Conservation (phyloP, 2,329 filamentous ascomycete genomes). For the Diaporthe sp. region DNA sequence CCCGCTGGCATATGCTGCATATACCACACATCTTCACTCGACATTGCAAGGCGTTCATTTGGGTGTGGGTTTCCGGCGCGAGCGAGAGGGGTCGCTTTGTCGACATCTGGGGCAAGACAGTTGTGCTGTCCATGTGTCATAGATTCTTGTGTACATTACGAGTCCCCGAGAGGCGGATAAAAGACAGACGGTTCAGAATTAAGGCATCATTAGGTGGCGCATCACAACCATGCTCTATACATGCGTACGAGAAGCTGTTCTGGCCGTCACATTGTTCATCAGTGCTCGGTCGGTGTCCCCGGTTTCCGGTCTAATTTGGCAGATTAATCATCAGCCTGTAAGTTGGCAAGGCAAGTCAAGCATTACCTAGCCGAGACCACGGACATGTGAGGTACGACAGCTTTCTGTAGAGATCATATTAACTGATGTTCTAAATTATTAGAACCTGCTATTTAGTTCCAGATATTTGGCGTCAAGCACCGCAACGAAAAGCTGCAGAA, state of each 20-base stretch:
- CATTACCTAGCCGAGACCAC: not conserved
- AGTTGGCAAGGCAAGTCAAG: not conserved
- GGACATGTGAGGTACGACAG: too few relatives aligned
- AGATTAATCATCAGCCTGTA: not conserved
- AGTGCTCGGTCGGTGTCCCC: not conserved
- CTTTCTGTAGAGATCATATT: not conserved
- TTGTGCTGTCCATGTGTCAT: slow-evolving; percentile 26
- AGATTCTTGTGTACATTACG: slow-evolving; percentile 33
- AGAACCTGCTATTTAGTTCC: too few relatives aligned
- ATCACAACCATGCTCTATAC: too few relatives aligned
- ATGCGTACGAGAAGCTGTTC: not conserved
- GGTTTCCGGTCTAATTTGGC: not conserved
- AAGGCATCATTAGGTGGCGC: not conserved
- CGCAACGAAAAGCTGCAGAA: not conserved
- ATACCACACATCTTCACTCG: slow-evolving; percentile 39
- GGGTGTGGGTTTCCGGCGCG: slow-evolving; percentile 9
- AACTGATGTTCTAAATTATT: not conserved
- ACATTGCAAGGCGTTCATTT: slow-evolving; percentile 40
- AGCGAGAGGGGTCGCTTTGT: slow-evolving; percentile 7
- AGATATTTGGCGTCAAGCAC: not conserved
- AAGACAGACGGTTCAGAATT: not conserved
- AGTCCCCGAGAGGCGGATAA: not conserved
- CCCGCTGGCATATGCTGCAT: slow-evolving; percentile 31
- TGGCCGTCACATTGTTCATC: too few relatives aligned
- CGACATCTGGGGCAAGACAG: slow-evolving; percentile 17